A percentile compares a stretch with the other conserved stretches of the same genome.
phyloP scores from a whole-genome alignment of 1,284 basidiomycete genomes.

The Papiliotrema nemorosa region DNA sequence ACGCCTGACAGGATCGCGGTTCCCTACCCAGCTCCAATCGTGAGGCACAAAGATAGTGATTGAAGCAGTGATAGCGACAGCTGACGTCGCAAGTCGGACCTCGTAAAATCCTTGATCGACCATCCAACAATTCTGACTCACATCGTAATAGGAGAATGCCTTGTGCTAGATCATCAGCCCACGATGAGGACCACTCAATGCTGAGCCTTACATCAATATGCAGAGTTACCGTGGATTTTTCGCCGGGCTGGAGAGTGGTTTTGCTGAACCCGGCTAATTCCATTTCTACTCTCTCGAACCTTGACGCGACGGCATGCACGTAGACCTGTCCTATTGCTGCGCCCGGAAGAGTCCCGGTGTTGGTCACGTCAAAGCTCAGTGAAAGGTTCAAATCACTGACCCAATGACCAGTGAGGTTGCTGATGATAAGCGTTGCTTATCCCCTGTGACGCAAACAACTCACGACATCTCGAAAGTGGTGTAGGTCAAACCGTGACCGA shows the following conservation, averaged over 20 bases:
- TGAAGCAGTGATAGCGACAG: too few relatives aligned
- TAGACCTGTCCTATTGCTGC: neutral
- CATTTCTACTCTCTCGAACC: slow-evolving; percentile 20
- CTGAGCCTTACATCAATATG: neutral
- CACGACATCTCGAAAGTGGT: slow-evolving; percentile 61
- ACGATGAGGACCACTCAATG: neutral
- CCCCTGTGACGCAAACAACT: too few relatives aligned
- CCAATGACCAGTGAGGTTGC: slow-evolving; percentile 5
- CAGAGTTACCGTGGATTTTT: slow-evolving; percentile 11
- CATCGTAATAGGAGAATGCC: neutral
- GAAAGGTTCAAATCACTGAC: neutral
- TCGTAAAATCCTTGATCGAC: neutral
- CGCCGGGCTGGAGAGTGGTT: slow-evolving; percentile 22
- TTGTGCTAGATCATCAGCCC: neutral
- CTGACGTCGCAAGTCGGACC: neutral
- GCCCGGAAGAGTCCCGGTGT: neutral
- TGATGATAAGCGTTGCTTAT: too few relatives aligned
- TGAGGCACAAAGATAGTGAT: too few relatives aligned
- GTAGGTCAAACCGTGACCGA: slow-evolving; percentile 76
- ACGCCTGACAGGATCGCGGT: too few relatives aligned
- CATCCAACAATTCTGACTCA: neutral
- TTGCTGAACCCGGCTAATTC: slow-evolving; percentile 37
- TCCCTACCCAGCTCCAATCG: too few relatives aligned
- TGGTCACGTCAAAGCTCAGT: neutral
- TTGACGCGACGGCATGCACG: slow-evolving; percentile 41